Base-by-base conservation (phyloP, 352 stramenopile species). In the Pythium rhizo-oryzae region DNA sequence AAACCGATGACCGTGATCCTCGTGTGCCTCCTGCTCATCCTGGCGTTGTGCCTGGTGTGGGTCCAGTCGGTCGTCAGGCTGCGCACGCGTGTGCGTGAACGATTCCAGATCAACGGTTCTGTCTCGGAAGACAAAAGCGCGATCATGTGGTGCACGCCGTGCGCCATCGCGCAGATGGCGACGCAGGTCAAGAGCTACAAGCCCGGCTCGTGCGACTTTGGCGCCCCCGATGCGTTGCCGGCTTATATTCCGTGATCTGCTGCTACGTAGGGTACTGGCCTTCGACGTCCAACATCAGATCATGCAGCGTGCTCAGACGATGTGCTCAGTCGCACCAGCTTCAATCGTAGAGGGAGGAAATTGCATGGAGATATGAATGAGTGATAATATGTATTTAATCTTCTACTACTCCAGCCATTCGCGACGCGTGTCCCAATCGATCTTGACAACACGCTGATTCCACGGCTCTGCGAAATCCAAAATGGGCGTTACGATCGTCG, bases 101-200 rank as follows among this genome's bases (percentile, higher is more conserved):
- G 57, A 11, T 68, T 67, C 50, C 18, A 65, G 11, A 69, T 78
- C 24, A 39, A 56, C 9, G 68, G 62, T 2, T 49, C 9, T 8
- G 24, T 37, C 25, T 16, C 37, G 23, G 50, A 70, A 51, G 71
- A 76, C 47, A 59, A 30, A 21, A 57, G 44, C 1, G 59, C 47
- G 30, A 39, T 24, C 9, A 13, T 30, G 15, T 66, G 47, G 37
- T 81, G 75, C 35, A 60, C 51, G 23, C 70, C 66, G 12, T 83
- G 77, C 57, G 47, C 65, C 6, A 53, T 84, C 35, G 79, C 79
- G 18, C 81, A 89, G 59, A 81, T 85, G 56, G 75, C 78, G 16
- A 82, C 77, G 4, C 81, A 90, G 68, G 55, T 82, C 47, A 86
- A 84, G 67, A 86, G 75, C 43, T 87, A 89, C 75, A 80, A 50